Evolutionary conservation across 2,329 filamentous ascomycete genomes (phyloP), one percentile per base, ranked within the genome.

Genomic region (Fusarium temperatum): DNA sequence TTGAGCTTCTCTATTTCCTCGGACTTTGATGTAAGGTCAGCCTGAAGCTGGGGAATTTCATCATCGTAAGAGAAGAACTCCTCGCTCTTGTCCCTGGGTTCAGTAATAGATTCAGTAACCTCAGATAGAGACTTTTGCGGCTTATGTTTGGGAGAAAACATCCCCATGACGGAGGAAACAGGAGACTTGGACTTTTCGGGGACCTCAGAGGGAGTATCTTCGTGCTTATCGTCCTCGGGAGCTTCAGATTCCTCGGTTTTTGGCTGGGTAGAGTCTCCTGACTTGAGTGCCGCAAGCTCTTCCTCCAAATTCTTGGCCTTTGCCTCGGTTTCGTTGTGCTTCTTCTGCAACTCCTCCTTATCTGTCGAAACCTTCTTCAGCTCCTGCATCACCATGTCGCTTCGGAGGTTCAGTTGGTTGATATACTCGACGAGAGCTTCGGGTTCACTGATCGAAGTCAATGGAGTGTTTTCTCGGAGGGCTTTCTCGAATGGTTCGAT

Each of bases 401-500:
- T 92, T 79, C 97, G 96, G 60, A 95, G 83, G 70, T 92, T 96
- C 45, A 97, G 84, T 82, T 98, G 94, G 76, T 92, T 94, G 35
- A 99, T 87, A 79, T 98, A 99, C 82, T 98, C 96, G 12, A 95
- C 89, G 39, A 99, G 87, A 5, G 95, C 92, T 60, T 90, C 89
- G 0, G 96, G 94, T 68, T 99, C 96, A 75, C 87, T 88, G 77
- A 99, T 98, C 22, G 94, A 96, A 9, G 94, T 93, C 41, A 98
- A 85, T 6, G 96, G 96, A 0, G 96, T 99, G 77, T 97, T 94
- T 80, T 99, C 96, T 77, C 94, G 94, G 13, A 99, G 87, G 2
- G 93, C 92, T 62, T 94, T 92, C 83, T 99, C 96, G 81, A 99
- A 99, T 0, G 94, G 93, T 79, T 98, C 96, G 78, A 98, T 97